phyloP scores from a whole-genome alignment of 805 yeast species.

The Cyberlindnera americana region DNA sequence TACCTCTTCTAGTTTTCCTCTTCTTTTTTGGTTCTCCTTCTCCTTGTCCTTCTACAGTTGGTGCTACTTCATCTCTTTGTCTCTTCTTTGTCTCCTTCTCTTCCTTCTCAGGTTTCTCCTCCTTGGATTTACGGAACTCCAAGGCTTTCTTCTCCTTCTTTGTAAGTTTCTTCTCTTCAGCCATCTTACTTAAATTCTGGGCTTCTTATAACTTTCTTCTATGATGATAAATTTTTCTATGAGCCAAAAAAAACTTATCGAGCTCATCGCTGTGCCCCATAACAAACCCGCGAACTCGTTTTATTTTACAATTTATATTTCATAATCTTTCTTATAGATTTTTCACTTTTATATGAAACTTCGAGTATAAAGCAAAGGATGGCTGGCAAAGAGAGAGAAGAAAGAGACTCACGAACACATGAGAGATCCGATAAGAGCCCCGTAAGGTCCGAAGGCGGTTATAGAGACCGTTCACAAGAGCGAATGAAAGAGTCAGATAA shows the following conservation, averaged over 20 bases:
- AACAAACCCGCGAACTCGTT: conserved; percentile 2
- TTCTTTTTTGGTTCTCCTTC: conserved; percentile 46
- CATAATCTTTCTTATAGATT: no score
- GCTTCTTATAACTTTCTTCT: conserved; percentile 51
- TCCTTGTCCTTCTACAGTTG: conserved; percentile 19
- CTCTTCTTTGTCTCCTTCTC: conserved; percentile 28
- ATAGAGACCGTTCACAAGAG: conserved; percentile 16
- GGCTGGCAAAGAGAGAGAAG: background rate
- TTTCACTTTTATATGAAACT: background rate
- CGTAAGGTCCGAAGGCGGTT: conserved; percentile 3
- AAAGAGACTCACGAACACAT: background rate
- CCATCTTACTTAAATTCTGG: conserved; percentile 4
- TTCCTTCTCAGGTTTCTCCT: conserved; percentile 27
- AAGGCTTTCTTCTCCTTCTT: conserved; percentile 65
- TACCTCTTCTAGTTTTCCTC: conserved; percentile 75
- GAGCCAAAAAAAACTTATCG: no score
- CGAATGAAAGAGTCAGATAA: background rate
- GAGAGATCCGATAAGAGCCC: conserved; percentile 9
- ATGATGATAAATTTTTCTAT: conserved; percentile 6
- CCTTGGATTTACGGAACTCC: conserved; percentile 44
- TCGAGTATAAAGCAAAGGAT: background rate
- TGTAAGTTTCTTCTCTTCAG: conserved; percentile 43
- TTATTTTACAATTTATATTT: background rate
- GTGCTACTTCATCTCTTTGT: conserved; percentile 25
- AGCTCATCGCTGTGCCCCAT: conserved; percentile 7